Evolutionary conservation across 2,329 filamentous ascomycete genomes (phyloP).

Genomic region (Mycosphaerelloides madeirae): DNA sequence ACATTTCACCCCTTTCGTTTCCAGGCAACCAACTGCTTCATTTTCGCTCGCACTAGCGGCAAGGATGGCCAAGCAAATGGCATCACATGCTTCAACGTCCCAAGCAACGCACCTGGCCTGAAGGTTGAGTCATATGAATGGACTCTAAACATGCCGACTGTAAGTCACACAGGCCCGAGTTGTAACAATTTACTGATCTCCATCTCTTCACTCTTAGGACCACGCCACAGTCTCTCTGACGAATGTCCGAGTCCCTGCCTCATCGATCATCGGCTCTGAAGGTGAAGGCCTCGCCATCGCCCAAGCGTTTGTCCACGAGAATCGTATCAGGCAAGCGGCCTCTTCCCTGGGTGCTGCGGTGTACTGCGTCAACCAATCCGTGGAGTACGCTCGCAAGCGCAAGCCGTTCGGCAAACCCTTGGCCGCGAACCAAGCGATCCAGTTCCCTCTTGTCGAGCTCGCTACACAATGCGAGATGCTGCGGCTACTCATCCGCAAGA

Average conservation of each 20-base stretch:
- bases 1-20: no score
- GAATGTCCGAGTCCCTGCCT: constrained; percentile 53
- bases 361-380: constrained; percentile 56
- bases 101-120: constrained; percentile 49
- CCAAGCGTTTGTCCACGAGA: constrained; percentile 63
- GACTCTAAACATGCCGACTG: constrained; percentile 62
- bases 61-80: constrained; percentile 50
- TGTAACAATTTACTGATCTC: not conserved
- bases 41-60: constrained; percentile 57
- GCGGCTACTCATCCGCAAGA: constrained; percentile 56
- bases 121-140: constrained; percentile 57
- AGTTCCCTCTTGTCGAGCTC: constrained; percentile 60
- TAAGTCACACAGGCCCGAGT: not conserved
- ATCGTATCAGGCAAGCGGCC: constrained; percentile 61
- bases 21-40: constrained; percentile 59
- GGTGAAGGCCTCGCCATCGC: constrained; percentile 56
- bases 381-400: constrained; percentile 53
- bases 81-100: constrained; percentile 59
- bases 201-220: constrained; percentile 34
- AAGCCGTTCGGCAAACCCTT: constrained; percentile 54
- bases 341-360: constrained; percentile 55
- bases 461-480: constrained; percentile 60
- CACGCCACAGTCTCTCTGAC: constrained; percentile 57
- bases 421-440: constrained; percentile 58
- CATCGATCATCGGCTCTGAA: constrained; percentile 49